Percentiles rank a stretch among this genome's conserved stretches.
Conservation (phyloP, 1,284 basidiomycete genomes). For the Rhizoctonia solani region DNA sequence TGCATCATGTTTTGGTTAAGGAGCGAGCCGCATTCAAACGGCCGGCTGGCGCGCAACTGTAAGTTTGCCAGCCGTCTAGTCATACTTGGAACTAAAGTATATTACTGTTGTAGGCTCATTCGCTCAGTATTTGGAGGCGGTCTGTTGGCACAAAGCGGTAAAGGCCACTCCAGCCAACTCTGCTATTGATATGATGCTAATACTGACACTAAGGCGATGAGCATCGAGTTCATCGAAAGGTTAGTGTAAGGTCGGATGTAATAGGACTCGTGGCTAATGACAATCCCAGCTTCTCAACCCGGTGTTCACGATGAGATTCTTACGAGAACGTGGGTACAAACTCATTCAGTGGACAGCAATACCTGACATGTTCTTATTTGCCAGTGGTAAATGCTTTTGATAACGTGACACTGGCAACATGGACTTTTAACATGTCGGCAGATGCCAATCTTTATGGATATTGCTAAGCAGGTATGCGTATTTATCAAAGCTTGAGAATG, state of each 20-base stretch:
- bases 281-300: slow-evolving; percentile 58
- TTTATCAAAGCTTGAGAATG: slow-evolving; percentile 41
- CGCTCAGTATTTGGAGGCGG: slow-evolving; percentile 47
- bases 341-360: not conserved
- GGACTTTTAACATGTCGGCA: slow-evolving; percentile 38
- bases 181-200: not conserved
- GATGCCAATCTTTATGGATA: slow-evolving; percentile 53
- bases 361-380: not conserved
- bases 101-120: not conserved
- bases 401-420: not conserved
- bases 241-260: slow-evolving; percentile 52
- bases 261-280: slow-evolving; percentile 48
- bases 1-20: slow-evolving; percentile 53
- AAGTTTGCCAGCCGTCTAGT: slow-evolving; percentile 35
- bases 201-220: not conserved
- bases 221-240: slow-evolving; percentile 25
- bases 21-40: slow-evolving; percentile 58
- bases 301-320: slow-evolving; percentile 54
- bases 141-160: slow-evolving; percentile 40
- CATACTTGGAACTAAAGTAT: not conserved
- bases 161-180: not conserved
- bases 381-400: slow-evolving; percentile 1
- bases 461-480: slow-evolving; percentile 50
- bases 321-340: slow-evolving; percentile 45
- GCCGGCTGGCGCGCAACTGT: slow-evolving; percentile 57